phyloP scores from a whole-genome alignment of 345 rosid genomes.

The Arabis hirsuta region DNA sequence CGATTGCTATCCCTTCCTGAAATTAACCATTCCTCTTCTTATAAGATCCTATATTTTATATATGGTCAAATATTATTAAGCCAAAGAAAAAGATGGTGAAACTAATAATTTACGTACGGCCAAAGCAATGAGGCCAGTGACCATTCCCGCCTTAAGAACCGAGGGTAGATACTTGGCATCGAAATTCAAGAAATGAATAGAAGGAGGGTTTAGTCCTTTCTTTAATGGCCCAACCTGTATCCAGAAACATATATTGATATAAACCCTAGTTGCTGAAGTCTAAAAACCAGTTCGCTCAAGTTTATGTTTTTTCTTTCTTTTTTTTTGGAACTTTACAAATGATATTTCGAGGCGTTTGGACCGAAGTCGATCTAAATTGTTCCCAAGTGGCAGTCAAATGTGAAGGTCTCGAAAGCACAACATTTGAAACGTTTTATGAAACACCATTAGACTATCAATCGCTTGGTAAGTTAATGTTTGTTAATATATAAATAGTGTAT shows the following conservation, averaged over 20 bases:
- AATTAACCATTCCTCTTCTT: conserved; percentile 9
- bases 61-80: background rate
- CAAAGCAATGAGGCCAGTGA: conserved; percentile 72
- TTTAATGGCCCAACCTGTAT: conserved; percentile 77
- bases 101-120: conserved; percentile 67
- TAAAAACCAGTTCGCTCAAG: background rate
- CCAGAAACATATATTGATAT: background rate
- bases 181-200: conserved; percentile 61
- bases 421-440: no score
- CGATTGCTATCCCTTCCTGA: conserved; percentile 94
- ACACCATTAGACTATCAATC: no score
- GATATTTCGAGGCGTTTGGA: no score
- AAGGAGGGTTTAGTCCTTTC: conserved; percentile 76
- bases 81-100: background rate
- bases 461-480: background rate
- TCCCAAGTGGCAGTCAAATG: no score
- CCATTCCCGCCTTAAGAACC: conserved; percentile 61
- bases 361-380: no score
- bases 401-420: no score
- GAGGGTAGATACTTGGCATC: conserved; percentile 56
- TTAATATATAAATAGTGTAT: background rate
- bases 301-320: background rate
- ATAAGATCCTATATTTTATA: background rate
- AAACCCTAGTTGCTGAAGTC: conserved; percentile 13
- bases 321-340: no score